Base-by-base conservation (phyloP, 2,329 filamentous ascomycete species). In the Phaeosphaeria sp. region DNA sequence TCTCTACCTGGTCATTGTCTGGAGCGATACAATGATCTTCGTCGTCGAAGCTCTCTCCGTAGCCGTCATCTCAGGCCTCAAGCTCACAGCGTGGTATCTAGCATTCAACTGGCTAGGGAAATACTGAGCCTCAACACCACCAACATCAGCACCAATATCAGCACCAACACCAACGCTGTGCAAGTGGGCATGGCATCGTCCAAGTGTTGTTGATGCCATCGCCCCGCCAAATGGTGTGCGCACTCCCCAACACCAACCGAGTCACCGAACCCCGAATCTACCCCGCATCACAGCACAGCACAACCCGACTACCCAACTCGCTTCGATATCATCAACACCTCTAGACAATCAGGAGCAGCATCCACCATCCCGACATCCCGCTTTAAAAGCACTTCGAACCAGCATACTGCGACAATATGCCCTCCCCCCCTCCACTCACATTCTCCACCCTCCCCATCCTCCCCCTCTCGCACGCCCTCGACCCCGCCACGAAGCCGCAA, bases 391-490 rank as follows among this genome's bases (percentile, higher is more conserved):
- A n/a, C n/a, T n/a, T n/a, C n/a, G n/a, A n/a, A n/a, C n/a, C n/a
- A n/a, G n/a, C n/a, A 4, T 27, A 27, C 25, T 27, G 25, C 4
- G 25, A 27, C 25, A 39, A 2, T 11, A 39, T 39, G 36, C 17
- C 36, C 7, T 39, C 36, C 17, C 13, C 36, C 17, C 21, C 42
- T 11, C 42, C 42, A 18, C 6, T 9, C 18, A 63, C 88, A 1
- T 96, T 96, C 80, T 88, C 86, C 1, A 84, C 86, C 2, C 88
- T 96, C 56, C 92, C 92, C 1, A 86, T 95, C 51, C 83, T 96
- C 36, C 91, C 94, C 73, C 84, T 96, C 58, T 86, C 89, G 15
- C 80, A 85, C 21, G 89, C 91, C 40, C 80, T 82, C 62, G 79
- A 87, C 65, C 82, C 86, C 18, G 89, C 80, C 5, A 93, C 90